Evolutionary conservation across 108 stramenopile genomes (phyloP).

Genomic region (Pseudonitzschia delicatissima): DNA sequence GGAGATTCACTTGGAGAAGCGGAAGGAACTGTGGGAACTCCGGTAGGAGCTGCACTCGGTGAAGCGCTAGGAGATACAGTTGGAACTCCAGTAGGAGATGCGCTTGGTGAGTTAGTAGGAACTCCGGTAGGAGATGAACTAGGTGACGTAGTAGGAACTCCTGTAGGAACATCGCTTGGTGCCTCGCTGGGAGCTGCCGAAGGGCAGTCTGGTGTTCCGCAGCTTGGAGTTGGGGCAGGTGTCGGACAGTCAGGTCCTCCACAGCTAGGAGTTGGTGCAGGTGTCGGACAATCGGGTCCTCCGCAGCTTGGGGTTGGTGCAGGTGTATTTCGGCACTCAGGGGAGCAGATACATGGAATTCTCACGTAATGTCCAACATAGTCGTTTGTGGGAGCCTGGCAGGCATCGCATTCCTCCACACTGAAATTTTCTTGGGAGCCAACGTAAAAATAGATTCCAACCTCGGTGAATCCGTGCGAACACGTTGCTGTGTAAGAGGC

Average conservation of each 20-base stretch:
- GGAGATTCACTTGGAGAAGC: no score
- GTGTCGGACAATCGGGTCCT: no score
- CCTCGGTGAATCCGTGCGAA: slow-evolving; percentile 15
- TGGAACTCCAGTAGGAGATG: slow-evolving; percentile 1
- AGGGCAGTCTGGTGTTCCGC: no score
- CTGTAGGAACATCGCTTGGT: no score
- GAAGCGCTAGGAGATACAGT: not conserved
- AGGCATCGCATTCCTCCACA: not conserved
- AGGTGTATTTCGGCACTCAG: no score
- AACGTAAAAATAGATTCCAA: not conserved
- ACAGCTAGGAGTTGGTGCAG: no score
- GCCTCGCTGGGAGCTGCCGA: no score
- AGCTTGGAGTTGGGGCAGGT: no score
- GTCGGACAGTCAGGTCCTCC: no score
- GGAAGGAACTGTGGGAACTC: not conserved
- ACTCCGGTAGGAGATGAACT: slow-evolving; percentile 10
- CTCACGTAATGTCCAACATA: not conserved
- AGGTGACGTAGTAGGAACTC: no score
- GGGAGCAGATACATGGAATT: not conserved
- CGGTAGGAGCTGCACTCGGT: not conserved
- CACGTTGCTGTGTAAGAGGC: slow-evolving; percentile 14
- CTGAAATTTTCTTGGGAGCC: not conserved
- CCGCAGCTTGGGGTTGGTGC: no score
- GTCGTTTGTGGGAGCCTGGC: not conserved
- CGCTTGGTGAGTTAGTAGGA: slow-evolving; percentile 5